Percentiles rank a stretch among this genome's conserved stretches.
Conservation (phyloP, 805 yeast species). For the Monosporozyma siamensis region DNA sequence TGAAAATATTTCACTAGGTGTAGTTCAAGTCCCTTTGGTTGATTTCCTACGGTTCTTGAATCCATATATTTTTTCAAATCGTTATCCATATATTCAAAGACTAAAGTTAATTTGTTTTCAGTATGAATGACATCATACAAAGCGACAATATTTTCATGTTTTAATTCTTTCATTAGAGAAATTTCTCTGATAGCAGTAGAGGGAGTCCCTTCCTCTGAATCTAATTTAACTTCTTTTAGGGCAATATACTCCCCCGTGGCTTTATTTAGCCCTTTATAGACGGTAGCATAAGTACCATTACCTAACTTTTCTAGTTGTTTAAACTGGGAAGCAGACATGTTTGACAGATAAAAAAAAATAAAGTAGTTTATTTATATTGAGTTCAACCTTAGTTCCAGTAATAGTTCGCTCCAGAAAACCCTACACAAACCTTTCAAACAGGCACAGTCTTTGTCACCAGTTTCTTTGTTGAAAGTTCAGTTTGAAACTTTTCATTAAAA, state of each 20-base stretch:
- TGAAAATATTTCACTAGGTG: conserved; percentile 79
- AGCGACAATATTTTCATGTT: conserved; percentile 87
- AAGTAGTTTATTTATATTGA: no score
- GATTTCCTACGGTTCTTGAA: conserved; percentile 32
- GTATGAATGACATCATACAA: conserved; percentile 92
- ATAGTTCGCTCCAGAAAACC: no score
- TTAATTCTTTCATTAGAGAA: conserved; percentile 84
- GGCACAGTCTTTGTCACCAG: no score
- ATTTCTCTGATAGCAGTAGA: conserved; percentile 97
- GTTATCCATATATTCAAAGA: conserved; percentile 86
- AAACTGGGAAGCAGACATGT: conserved; percentile 25
- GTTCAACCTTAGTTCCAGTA: no score
- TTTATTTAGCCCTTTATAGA: conserved; percentile 87
- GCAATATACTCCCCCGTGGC: conserved; percentile 94
- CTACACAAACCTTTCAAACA: no score
- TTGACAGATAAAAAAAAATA: no score
- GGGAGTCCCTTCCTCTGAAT: conserved; percentile 97
- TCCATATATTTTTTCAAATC: conserved; percentile 97
- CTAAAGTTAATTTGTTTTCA: conserved; percentile 87
- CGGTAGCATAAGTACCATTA: conserved; percentile 92
- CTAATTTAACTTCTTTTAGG: conserved; percentile 85
- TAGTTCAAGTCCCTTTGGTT: conserved; percentile 31
- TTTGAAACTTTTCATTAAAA: no score
- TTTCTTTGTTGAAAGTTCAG: no score
- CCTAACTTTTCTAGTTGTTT: conserved; percentile 32